Base-by-base conservation (phyloP, 2,329 filamentous ascomycete genomes). In the Didymosphaeria variabile region DNA sequence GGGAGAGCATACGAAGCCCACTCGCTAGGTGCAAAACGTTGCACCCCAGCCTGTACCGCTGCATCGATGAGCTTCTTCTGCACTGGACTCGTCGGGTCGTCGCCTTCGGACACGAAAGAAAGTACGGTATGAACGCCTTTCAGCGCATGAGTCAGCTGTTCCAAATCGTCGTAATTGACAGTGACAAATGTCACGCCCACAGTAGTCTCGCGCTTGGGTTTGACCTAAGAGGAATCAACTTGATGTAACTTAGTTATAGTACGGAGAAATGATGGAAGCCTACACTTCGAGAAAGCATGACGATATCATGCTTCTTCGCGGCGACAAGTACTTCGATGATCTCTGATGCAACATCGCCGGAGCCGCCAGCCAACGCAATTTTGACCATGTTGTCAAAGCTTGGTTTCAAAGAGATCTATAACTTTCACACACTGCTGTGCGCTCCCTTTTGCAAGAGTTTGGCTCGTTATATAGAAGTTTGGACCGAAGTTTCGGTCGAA, bases 111-210 rank as follows among this genome's bases (percentile, higher is more conserved):
- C 23, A 85, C 68, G 62, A 88, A 88, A 2, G 83, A 86, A 0
- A 87, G 73, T 1, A 87, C 72, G 0, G 84, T 86, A 52, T 87
- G 80, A 0, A 81, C 75, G 3, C 83, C 85, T 19, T 70, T 59
- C 0, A 87, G 69, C 1, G 71, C 65, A 21, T 75, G 10, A 12
- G 38, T 42, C 6, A 67, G 38, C 29, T 61, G n/a, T 1, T 59
- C 29, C 5, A 52, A n/a, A 32, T 61, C 49, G 7, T 49, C 6
- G 45, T 67, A 67, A 34, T 44, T 49, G 1, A 62, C 57, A 8
- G 57, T 50, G 12, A 51, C 50, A 1, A 26, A 42, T 8, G 53
- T 21, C n/a, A 58, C 47, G n/a, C 40, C 52, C 6, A 40, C 3
- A 15, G 42, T 21, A 42, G 29, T 9, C 9, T 52, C 34, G n/a